These are phyloP conservation scores for Rosa chinensis DNA, from an alignment of 306 rosid species.

Conservation along the genomic window DNA sequence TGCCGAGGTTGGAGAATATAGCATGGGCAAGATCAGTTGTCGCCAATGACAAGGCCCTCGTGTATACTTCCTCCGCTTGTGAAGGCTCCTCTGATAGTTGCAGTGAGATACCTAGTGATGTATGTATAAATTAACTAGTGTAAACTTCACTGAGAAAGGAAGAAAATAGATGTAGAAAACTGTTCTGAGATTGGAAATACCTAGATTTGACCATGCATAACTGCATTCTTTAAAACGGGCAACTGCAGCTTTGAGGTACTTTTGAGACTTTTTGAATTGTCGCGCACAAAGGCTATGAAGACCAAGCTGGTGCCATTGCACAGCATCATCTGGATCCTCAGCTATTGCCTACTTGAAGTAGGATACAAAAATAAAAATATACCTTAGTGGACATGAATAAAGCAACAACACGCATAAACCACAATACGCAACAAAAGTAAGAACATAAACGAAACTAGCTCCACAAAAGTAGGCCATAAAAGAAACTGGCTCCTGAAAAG, in stretches of 20 bases:
- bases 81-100: constrained; percentile 72
- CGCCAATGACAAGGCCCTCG: constrained; percentile 69
- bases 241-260: constrained; percentile 79
- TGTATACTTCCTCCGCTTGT: constrained; percentile 78
- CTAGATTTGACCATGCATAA: constrained; percentile 91
- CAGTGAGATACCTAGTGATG: constrained; percentile 70
- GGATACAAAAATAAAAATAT: constrained; percentile 10
- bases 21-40: constrained; percentile 62
- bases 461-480: background rate
- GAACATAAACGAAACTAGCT: background rate
- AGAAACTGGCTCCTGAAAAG: background rate
- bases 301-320: constrained; percentile 95
- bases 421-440: background rate
- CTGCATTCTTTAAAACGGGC: constrained; percentile 64
- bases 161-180: background rate
- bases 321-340: constrained; percentile 88
- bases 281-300: constrained; percentile 80
- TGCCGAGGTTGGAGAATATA: constrained; percentile 81
- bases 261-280: constrained; percentile 75
- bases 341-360: constrained; percentile 65
- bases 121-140: constrained; percentile 9
- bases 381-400: constrained; percentile 5
- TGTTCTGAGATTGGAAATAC: constrained; percentile 33
- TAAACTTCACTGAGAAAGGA: constrained; percentile 8
- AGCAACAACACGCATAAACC: background rate